Percentiles rank a stretch among this genome's conserved stretches.
These are phyloP conservation scores for Lyophyllum decastes DNA, from an alignment of 768 basidiomycete species.

Conservation along the genomic window DNA sequence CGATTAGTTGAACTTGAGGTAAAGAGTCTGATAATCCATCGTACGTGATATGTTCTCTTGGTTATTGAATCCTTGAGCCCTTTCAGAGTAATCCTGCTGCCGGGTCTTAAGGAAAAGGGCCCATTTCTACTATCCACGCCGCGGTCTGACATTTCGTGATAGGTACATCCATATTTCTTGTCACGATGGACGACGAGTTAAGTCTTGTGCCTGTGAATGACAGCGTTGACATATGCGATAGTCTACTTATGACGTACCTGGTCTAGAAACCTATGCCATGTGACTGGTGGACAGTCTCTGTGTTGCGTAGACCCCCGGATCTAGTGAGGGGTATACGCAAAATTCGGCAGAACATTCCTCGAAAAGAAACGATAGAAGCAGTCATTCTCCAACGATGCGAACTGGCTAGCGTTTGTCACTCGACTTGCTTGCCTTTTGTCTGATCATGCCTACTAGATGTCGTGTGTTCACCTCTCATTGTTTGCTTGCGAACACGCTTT, in stretches of 20 bases:
- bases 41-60: slow-evolving; percentile 15
- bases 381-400: slow-evolving; percentile 40
- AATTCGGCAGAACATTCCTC: slow-evolving; percentile 47
- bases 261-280: slow-evolving; percentile 46
- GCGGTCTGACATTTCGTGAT: neutral
- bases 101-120: too few relatives aligned
- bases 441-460: slow-evolving; percentile 25
- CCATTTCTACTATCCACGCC: neutral
- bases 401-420: slow-evolving; percentile 22
- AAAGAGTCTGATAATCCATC: slow-evolving; percentile 39
- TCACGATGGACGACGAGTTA: slow-evolving; percentile 46
- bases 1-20: slow-evolving; percentile 41
- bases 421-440: neutral
- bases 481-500: slow-evolving; percentile 53
- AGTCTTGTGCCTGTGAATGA: slow-evolving; percentile 49
- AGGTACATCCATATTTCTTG: slow-evolving; percentile 35
- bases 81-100: neutral
- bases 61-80: neutral
- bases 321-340: slow-evolving; percentile 46
- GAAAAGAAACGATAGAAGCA: slow-evolving; percentile 41
- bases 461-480: slow-evolving; percentile 46
- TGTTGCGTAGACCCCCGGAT: slow-evolving; percentile 43
- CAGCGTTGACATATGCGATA: neutral
- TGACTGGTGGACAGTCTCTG: slow-evolving; percentile 37
- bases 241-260: neutral